Percentiles rank a stretch among this genome's conserved stretches.
Evolutionary conservation across 495 filamentous ascomycete genomes (phyloP).

Genomic region (Podospora tetraspora): DNA sequence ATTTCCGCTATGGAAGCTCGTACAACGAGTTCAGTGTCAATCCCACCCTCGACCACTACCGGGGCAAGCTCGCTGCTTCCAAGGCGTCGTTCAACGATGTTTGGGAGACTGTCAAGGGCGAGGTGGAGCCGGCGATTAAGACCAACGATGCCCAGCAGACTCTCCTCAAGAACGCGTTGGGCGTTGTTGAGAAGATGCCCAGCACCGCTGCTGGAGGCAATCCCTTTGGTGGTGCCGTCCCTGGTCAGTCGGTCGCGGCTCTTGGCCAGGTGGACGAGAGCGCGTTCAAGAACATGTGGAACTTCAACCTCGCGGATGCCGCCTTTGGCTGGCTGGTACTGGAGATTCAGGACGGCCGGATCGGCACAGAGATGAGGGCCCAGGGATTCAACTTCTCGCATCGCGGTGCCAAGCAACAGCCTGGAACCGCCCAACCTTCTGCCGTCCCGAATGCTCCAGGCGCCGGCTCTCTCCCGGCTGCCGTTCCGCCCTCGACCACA

Average conservation of each 20-base stretch:
- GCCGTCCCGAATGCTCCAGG: constrained; percentile 25
- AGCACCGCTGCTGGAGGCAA: constrained; percentile 89
- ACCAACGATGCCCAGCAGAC: constrained; percentile 91
- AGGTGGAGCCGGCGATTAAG: constrained; percentile 88
- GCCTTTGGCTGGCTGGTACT: constrained; percentile 94
- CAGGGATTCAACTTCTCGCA: constrained; percentile 99
- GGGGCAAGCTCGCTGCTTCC: constrained; percentile 97
- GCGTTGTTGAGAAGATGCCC: constrained; percentile 94
- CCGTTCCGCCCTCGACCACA: constrained; percentile 35
- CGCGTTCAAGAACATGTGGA: constrained; percentile 99
- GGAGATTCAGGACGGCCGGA: constrained; percentile 88
- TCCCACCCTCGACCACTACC: constrained; percentile 95
- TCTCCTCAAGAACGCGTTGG: constrained; percentile 80
- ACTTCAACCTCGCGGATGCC: constrained; percentile 97
- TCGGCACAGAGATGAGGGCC: constrained; percentile 96
- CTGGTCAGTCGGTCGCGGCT: constrained; percentile 52
- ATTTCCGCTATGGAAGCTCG: constrained; percentile 98
- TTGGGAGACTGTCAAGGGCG: constrained; percentile 95
- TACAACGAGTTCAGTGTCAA: constrained; percentile 99
- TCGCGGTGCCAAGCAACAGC: constrained; percentile 58
- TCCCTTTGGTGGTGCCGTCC: constrained; percentile 83
- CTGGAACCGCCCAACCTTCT: constrained; percentile 31
- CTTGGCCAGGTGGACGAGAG: constrained; percentile 95
- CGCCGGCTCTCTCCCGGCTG: constrained; percentile 28
- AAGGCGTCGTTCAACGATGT: constrained; percentile 99